Conservation (phyloP, 306 rosid genomes). For the Quercus bicolor region DNA sequence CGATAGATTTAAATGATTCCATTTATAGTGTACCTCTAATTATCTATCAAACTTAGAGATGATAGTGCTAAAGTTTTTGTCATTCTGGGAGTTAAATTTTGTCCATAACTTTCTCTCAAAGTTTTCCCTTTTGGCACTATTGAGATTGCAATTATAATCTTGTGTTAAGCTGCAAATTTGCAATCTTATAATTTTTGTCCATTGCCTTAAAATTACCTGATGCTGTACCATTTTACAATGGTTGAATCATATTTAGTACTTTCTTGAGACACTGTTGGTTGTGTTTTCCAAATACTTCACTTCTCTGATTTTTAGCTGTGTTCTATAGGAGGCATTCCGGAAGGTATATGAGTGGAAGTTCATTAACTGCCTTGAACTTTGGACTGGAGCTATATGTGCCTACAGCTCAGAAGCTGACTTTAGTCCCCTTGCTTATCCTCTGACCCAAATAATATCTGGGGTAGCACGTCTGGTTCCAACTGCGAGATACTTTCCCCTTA, state of each 20-base stretch:
- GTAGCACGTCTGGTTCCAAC: conserved; percentile 91
- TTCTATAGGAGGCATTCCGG: conserved; percentile 80
- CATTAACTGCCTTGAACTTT: conserved; percentile 90
- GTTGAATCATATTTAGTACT: neutral
- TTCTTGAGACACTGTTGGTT: neutral
- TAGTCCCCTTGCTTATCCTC: conserved; percentile 83
- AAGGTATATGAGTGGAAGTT: conserved; percentile 95
- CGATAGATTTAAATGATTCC: neutral
- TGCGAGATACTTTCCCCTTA: conserved; percentile 78
- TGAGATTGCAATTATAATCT: conserved; percentile 1
- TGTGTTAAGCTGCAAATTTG: conserved; percentile 17
- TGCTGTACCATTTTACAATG: neutral
- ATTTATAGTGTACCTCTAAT: neutral
- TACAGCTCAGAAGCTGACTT: conserved; percentile 72
- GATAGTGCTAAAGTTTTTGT: neutral
- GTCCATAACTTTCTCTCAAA: neutral
- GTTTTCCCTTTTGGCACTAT: conserved; percentile 2
- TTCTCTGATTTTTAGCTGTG: conserved; percentile 16
- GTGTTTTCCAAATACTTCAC: conserved; percentile 7
- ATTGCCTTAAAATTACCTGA: neutral
- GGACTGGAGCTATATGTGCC: conserved; percentile 80
- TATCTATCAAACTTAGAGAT: conserved; percentile 1
- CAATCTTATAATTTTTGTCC: neutral
- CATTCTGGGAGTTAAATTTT: neutral
- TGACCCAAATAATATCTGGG: conserved; percentile 81